Evolutionary conservation across 108 stramenopile genomes (phyloP), one percentile per base, ranked within the genome.

Genomic region (Pseudonitzschia delicatissima): DNA sequence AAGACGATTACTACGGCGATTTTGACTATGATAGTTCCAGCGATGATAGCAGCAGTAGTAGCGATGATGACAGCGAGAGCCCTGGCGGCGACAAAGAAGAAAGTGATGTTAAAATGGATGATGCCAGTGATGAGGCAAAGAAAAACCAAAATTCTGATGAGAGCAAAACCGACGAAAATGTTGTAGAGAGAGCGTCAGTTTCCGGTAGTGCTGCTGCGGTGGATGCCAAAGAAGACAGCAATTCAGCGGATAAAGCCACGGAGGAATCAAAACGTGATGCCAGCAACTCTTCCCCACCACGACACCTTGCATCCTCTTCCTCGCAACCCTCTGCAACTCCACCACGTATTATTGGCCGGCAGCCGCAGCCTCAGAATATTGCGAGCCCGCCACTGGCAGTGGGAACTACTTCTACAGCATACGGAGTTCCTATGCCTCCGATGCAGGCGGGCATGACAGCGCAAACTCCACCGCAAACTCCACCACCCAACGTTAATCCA

Each of bases 401-500:
- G 13, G 42, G 42, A 13, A 44, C 42, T n/a, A 32, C 32, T 58
- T 33, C 31, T 0, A 58, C 40, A n/a, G 7, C 42, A 1, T 25
- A 11, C 26, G 40, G 28, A n/a, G n/a, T 45, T 36, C 40, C 6
- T 28, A 67, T 2, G 18, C 40, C 18, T 21, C 44, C 34, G 61
- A 71, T 29, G 36, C 60, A 20, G 37, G 51, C 45, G 33, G 50
- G n/a, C 20, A 5, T 20, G 28, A 72, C 64, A 5, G 69, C 76
- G 9, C 69, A 70, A 35, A 77, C 76, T n/a, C 76, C 76, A 27
- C 76, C 76, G 9, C 69, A 70, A 35, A 77, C 76, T n/a, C 76
- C 76, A 27, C 76, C 76, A 31, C 57, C 72, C 21, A 48, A 37
- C 29, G 58, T 29, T 11, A 73, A 49, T 37, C 48, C 29, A 37